Evolutionary conservation across 2,329 filamentous ascomycete species (phyloP), one percentile per base, ranked within the genome.

Genomic region (Beauveria rudraprayagi): DNA sequence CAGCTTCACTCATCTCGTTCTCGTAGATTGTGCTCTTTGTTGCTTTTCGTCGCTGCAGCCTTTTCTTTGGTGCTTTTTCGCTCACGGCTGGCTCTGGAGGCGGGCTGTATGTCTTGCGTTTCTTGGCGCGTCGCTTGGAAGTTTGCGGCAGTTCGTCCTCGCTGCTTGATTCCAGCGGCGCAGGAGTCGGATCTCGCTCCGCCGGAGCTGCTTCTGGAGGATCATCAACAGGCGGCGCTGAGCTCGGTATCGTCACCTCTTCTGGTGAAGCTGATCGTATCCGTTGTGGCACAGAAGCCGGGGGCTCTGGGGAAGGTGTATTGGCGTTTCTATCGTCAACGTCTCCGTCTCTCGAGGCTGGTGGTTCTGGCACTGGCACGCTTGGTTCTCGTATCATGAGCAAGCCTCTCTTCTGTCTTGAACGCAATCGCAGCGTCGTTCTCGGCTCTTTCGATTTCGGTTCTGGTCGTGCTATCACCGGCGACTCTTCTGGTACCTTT

Each of bases 391-490:
- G 56, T 40, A 63, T 37, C 61, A 63, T 60, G 11, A 63, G 51
- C 16, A 63, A 19, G 3, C 61, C 61, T 34, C 61, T 54, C 19
- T 51, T 54, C 28, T 63, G 57, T 48, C 61, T 60, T 14, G 61
- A 53, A 5, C 56, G 56, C 48, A 63, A 57, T 30, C 61, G 46
- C 22, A 63, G 52, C 28, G 34, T 56, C 16, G 61, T 60, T n/a
- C 40, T 58, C n/a, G 26, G 61, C 30, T 56, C 47, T 11, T 56
- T 55, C 24, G 24, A 24, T 28, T 43, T 41, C 9, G 52, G 0
- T 22, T 57, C 54, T 22, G 5, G 22, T 11, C 37, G 17, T 7
- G 14, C n/a, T 24, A 46, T 6, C 2, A 6, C 19, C 5, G 47
- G 9, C 24, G 16, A n/a, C 16, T 56, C 24, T 24, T 28, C 16